Conservation (phyloP, 139 green algal genomes). For the Mychonastes homosphaera region DNA sequence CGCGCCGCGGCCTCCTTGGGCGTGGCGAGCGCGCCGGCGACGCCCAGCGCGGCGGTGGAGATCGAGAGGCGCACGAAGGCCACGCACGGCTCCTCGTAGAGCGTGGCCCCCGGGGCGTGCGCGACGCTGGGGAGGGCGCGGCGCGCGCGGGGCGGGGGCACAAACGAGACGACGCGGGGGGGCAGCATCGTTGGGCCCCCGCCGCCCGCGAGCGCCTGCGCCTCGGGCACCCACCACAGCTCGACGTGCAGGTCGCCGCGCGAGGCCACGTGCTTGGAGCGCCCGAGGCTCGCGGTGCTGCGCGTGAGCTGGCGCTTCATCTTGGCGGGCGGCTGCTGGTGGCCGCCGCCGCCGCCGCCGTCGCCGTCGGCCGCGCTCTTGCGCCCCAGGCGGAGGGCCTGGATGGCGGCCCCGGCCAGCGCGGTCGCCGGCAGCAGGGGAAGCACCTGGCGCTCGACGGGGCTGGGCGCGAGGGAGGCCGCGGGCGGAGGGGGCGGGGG, state of each 20-base stretch:
- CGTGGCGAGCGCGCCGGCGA: constrained; percentile 4
- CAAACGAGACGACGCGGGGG: constrained; percentile 10
- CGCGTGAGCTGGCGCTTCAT: constrained; percentile 1
- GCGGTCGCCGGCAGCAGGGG: constrained; percentile 2
- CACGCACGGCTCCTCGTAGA: constrained; percentile 11
- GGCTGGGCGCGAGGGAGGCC: background rate
- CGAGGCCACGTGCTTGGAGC: background rate
- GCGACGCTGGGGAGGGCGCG: constrained; percentile 4
- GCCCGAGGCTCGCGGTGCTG: too few relatives aligned
- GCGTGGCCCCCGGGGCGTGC: background rate
- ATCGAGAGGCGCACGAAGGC: constrained; percentile 13
- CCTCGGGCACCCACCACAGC: constrained; percentile 11
- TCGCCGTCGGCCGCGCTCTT: background rate
- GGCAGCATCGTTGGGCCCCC: constrained; percentile 1
- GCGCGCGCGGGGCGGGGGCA: background rate
- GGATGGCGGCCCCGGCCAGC: too few relatives aligned
- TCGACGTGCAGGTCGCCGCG: constrained; percentile 2
- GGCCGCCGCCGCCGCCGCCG: background rate
- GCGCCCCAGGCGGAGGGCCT: too few relatives aligned
- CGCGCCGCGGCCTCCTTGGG: background rate
- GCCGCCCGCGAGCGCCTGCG: too few relatives aligned
- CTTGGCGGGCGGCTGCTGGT: background rate
- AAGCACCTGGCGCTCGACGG: background rate
- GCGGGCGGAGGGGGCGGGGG: background rate
- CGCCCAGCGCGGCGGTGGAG: background rate